phyloP scores from a whole-genome alignment of 306 rosid genomes.

The Morella rubra region DNA sequence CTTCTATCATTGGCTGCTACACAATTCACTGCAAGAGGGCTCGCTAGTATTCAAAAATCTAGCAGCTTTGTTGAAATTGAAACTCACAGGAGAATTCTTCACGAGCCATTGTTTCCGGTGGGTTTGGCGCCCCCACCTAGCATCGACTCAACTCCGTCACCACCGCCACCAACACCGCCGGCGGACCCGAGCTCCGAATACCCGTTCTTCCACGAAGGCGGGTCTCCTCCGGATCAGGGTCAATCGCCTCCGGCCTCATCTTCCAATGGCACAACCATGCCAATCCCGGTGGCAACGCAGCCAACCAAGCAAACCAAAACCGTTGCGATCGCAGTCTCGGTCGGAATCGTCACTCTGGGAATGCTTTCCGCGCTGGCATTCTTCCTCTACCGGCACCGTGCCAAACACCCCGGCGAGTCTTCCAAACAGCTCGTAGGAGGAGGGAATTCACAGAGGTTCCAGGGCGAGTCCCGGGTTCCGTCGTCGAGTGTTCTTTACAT shows the following conservation, averaged over 20 bases:
- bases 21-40: conserved; percentile 3
- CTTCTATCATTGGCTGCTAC: conserved; percentile 26
- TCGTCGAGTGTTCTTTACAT: conserved; percentile 78
- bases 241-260: conserved; percentile 41
- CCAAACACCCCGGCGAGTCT: conserved; percentile 53
- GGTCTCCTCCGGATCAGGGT: conserved; percentile 51
- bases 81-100: conserved; percentile 58
- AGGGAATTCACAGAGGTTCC: conserved; percentile 34
- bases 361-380: conserved; percentile 91
- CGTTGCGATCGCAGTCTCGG: conserved; percentile 81
- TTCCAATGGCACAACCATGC: conserved; percentile 42
- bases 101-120: conserved; percentile 79
- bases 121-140: conserved; percentile 64
- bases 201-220: conserved; percentile 78
- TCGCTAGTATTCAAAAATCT: conserved; percentile 18
- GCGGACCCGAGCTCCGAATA: conserved; percentile 33
- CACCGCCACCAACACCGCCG: conserved; percentile 40
- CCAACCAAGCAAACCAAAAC: conserved; percentile 71
- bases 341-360: conserved; percentile 84
- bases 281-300: conserved; percentile 65
- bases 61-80: conserved; percentile 12
- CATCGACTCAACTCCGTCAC: conserved; percentile 32
- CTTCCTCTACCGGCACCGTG: conserved; percentile 79
- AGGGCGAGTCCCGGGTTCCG: conserved; percentile 46
- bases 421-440: conserved; percentile 58